Conservation (phyloP, 2,329 filamentous ascomycete genomes). For the Zelopaecilomyces penicillatus region DNA sequence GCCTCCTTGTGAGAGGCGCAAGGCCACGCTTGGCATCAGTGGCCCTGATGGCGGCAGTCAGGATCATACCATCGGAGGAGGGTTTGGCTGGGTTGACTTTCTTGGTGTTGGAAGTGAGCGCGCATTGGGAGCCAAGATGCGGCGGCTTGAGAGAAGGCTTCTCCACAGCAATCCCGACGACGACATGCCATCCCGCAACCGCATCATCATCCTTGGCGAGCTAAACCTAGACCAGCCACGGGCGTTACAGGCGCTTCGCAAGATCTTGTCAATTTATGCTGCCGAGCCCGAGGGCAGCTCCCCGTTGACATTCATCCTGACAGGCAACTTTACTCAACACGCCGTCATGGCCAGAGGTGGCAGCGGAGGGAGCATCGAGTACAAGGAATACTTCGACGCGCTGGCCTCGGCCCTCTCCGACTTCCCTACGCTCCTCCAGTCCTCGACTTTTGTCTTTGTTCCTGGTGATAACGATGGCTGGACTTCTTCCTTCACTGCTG, state of each 20-base stretch:
- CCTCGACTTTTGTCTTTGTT: constrained; percentile 81
- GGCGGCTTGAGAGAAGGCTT: constrained; percentile 64
- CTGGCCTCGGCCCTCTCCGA: constrained; percentile 76
- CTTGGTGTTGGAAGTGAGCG: constrained; percentile 84
- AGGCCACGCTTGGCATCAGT: constrained; percentile 66
- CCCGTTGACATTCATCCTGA: constrained; percentile 72
- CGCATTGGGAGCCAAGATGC: constrained; percentile 75
- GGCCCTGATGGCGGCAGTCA: constrained; percentile 49
- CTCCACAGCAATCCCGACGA: constrained; percentile 36
- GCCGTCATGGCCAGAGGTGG: constrained; percentile 60
- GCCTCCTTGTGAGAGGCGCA: constrained; percentile 80
- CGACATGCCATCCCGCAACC: constrained; percentile 33
- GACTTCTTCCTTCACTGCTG: constrained; percentile 75
- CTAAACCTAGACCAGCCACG: constrained; percentile 77
- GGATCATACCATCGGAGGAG: constrained; percentile 60
- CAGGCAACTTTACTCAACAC: constrained; percentile 71
- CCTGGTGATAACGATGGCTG: constrained; percentile 98
- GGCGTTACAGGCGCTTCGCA: constrained; percentile 72
- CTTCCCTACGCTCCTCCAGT: constrained; percentile 70
- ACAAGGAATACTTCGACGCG: constrained; percentile 91
- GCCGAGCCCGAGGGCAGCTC: constrained; percentile 52
- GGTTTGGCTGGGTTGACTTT: constrained; percentile 97
- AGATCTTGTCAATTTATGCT: constrained; percentile 68
- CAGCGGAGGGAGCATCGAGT: constrained; percentile 79
- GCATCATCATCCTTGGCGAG: constrained; percentile 73